Percentiles rank a stretch among this genome's conserved stretches.
Evolutionary conservation across 345 rosid genomes (phyloP).

Genomic region (Corchorus olitorius): DNA sequence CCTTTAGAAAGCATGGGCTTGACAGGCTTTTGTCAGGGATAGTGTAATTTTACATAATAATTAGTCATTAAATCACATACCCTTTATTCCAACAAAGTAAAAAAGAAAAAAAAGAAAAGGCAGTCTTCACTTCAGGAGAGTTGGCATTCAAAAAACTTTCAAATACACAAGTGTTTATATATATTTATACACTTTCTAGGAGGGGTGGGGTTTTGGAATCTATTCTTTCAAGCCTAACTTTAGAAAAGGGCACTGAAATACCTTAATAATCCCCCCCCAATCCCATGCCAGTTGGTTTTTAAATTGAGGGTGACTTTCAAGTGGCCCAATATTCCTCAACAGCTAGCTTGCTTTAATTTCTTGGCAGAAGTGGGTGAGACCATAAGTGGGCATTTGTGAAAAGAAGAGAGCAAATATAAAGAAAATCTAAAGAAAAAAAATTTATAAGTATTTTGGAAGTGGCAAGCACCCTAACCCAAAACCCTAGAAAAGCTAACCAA

Average conservation of each 20-base stretch:
- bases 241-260: slow-evolving; percentile 26
- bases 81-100: background rate
- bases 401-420: slow-evolving; percentile 41
- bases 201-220: slow-evolving; percentile 43
- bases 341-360: slow-evolving; percentile 20
- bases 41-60: background rate
- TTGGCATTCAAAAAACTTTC: background rate
- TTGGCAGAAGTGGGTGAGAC: slow-evolving; percentile 35
- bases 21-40: slow-evolving; percentile 33
- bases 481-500: slow-evolving; percentile 28
- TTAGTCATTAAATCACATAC: slow-evolving; percentile 6
- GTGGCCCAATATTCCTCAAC: slow-evolving; percentile 43
- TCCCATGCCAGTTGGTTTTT: slow-evolving; percentile 34
- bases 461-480: slow-evolving; percentile 46
- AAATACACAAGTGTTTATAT: slow-evolving; percentile 15
- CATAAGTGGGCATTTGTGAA: slow-evolving; percentile 36
- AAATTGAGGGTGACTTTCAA: slow-evolving; percentile 28
- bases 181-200: slow-evolving; percentile 19
- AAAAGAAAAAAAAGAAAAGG: background rate
- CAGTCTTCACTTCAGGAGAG: slow-evolving; percentile 8
- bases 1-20: slow-evolving; percentile 31
- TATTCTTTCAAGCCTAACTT: slow-evolving; percentile 29
- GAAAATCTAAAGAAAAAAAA: background rate
- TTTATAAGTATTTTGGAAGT: slow-evolving; percentile 30
- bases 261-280: slow-evolving; percentile 24